Conservation (phyloP, 2,329 filamentous ascomycete genomes). For the Balansia obtecta region DNA sequence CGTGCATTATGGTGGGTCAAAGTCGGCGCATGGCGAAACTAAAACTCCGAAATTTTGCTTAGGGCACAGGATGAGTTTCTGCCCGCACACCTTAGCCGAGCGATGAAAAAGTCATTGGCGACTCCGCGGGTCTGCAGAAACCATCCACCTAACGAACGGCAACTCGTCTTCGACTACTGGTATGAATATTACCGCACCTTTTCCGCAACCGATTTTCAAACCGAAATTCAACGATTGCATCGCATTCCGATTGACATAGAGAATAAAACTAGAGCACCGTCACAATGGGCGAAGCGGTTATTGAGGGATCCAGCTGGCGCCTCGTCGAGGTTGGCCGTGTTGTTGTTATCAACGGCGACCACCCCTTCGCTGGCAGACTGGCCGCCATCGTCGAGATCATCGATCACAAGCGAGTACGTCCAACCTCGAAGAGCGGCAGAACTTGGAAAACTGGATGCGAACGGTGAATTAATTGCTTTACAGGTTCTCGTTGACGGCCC, state of each 20-base stretch:
- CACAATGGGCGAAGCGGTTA: constrained; percentile 74
- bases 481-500: constrained; percentile 96
- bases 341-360: constrained; percentile 72
- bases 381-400: constrained; percentile 98
- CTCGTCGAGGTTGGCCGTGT: constrained; percentile 97
- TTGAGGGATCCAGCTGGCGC: constrained; percentile 80
- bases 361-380: constrained; percentile 72
- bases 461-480: constrained; percentile 4
- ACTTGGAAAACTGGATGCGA: not conserved
- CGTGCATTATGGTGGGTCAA: not conserved
- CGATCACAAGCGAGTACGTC: constrained; percentile 99
- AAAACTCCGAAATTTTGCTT: constrained; percentile 24
- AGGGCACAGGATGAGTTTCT: constrained; percentile 30
- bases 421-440: not conserved
- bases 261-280: constrained; percentile 37
- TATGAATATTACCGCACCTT: constrained; percentile 18
- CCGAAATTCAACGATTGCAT: not conserved
- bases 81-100: constrained; percentile 27
- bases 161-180: constrained; percentile 27
- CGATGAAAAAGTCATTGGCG: constrained; percentile 28
- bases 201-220: not conserved
- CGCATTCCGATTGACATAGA: constrained; percentile 20
- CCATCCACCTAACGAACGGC: constrained; percentile 25
- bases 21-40: constrained; percentile 14
- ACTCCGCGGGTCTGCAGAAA: constrained; percentile 23